Conservation (phyloP, 2,329 filamentous ascomycete species). For the Colletotrichum sp. region DNA sequence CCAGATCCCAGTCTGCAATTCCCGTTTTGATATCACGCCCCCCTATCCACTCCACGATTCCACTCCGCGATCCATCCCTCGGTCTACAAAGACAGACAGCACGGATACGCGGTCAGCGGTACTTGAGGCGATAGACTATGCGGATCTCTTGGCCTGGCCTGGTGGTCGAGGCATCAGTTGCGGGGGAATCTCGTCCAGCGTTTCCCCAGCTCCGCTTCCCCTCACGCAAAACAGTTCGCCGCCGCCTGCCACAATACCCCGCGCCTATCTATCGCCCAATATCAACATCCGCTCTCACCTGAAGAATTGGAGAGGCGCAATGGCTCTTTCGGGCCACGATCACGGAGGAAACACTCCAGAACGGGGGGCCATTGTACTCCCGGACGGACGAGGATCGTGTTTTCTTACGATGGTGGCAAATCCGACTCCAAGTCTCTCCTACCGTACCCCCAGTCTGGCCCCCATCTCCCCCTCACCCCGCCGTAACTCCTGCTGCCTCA, state of each 20-base stretch:
- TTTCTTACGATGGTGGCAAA: constrained; percentile 10
- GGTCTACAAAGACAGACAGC: not conserved
- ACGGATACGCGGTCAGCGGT: not conserved
- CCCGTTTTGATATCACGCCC: not conserved
- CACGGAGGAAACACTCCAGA: not conserved
- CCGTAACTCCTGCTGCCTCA: not conserved
- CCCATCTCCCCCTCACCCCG: not conserved
- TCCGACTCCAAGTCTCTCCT: not conserved
- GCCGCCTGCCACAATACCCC: not conserved
- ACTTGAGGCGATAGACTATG: not conserved
- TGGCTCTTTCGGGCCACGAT: not conserved
- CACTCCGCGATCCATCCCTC: not conserved
- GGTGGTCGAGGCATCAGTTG: not conserved
- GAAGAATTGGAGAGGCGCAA: not conserved
- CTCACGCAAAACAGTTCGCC: not conserved
- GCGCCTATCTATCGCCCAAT: not conserved
- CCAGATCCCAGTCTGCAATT: not conserved
- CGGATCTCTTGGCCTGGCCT: not conserved
- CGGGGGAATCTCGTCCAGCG: not conserved
- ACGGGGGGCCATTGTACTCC: not conserved
- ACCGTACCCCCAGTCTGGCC: not conserved
- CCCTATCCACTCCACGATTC: not conserved
- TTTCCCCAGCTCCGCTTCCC: not conserved
- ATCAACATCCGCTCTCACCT: not conserved
- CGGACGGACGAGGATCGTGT: not conserved